These are phyloP conservation scores for Nakazawaea holstii DNA, from an alignment of 805 yeast species.

Conservation along the genomic window DNA sequence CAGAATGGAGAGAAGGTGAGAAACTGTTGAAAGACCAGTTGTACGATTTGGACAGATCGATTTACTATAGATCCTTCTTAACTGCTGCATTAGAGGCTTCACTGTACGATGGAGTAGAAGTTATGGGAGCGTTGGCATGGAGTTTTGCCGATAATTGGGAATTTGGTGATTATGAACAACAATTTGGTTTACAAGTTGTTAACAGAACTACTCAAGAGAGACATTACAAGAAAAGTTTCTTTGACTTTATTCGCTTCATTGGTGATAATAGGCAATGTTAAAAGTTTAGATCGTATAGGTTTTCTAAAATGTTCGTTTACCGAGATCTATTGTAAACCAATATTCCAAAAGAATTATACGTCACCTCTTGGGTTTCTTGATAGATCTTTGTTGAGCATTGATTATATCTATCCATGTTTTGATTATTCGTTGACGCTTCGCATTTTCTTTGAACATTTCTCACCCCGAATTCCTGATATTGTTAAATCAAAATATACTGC, in stretches of 20 bases:
- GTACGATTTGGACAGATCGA: conserved; percentile 24
- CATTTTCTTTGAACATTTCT: too few species aligned
- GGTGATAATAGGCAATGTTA: conserved; percentile 1
- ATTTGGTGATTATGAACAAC: conserved; percentile 23
- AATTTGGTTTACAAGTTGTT: conserved; percentile 23
- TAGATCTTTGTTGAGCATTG: too few species aligned
- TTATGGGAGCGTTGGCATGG: conserved; percentile 29
- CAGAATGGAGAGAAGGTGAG: conserved; percentile 26
- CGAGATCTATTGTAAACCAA: too few species aligned
- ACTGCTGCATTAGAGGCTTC: conserved; percentile 21
- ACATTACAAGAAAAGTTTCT: conserved; percentile 18
- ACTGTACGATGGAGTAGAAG: conserved; percentile 21
- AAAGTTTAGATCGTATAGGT: too few species aligned
- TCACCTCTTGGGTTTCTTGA: too few species aligned
- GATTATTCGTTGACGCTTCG: too few species aligned
- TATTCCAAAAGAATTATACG: too few species aligned
- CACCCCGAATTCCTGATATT: too few species aligned
- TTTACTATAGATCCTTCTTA: conserved; percentile 25
- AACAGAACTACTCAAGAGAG: conserved; percentile 25
- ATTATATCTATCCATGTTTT: too few species aligned
- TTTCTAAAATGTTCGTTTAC: too few species aligned
- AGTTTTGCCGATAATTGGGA: conserved; percentile 29
- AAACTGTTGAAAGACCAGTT: conserved; percentile 22
- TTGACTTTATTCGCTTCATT: conserved; percentile 5
- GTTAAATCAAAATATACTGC: too few species aligned